Evolutionary conservation across 192 early-diverging fungal genomes (phyloP), one percentile per base, ranked within the genome.

Genomic region (Coemansia sp.): DNA sequence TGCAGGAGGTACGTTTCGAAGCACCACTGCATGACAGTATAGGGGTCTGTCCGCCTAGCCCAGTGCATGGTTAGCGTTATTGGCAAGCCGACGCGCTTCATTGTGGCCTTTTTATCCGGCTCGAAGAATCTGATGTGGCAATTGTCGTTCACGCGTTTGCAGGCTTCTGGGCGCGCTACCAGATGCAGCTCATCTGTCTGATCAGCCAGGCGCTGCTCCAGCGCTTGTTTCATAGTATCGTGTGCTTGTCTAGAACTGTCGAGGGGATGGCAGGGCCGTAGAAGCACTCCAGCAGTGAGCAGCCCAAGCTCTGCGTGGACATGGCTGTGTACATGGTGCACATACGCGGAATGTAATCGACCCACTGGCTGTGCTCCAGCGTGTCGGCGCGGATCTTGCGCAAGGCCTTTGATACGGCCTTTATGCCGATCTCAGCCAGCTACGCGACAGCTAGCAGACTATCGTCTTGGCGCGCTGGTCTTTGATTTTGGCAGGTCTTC

Each of bases 361-460:
- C 38, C 38, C 56, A 58, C 3, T 26, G 33, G 1, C 3, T 27
- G 0, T 42, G 21, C 2, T 9, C 22, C 0, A 3, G 24, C 7
- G 1, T 5, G 27, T 58, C 56, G 0, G 18, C 21, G 8, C n/a
- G 38, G 4, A 58, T 8, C 22, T 38, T 8, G 1, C 56, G n/a
- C 0, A 58, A 12, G 10, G 39, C 17, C 10, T 8, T 26, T 24
- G 41, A 42, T 1, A 58, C 21, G 0, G 24, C n/a, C 19, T 58
- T 58, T 1, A 58, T 39, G 0, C 56, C 21, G 26, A 58, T 41
- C 39, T 58, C 56, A 0, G 56, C 56, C 56, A 58, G 39, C 42
- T 58, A 5, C 42, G 22, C 1, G 3, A 0, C 4, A 58, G n/a
- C 3, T 24, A 11, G 3, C 7, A 3, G 3, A 42, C 24, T 0